phyloP scores from a whole-genome alignment of 257 asterid species.

The Haberlea rhodopensis region DNA sequence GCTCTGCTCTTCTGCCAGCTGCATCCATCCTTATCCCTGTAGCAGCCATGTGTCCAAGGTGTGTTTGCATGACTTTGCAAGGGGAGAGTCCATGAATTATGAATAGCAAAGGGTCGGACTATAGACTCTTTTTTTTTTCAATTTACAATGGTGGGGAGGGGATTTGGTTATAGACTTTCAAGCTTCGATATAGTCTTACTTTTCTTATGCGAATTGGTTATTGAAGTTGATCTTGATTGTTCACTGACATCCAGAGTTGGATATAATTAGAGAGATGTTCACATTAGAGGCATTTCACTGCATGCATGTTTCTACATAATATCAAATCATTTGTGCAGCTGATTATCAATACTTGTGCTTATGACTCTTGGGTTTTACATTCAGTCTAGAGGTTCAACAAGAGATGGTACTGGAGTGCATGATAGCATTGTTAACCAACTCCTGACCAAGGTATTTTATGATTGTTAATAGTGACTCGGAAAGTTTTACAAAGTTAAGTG shows the following conservation, averaged over 20 bases:
- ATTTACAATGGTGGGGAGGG: neutral
- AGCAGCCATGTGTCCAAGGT: too few relatives aligned
- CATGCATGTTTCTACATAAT: too few relatives aligned
- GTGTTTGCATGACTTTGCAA: neutral
- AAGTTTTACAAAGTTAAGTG: slow-evolving; percentile 13
- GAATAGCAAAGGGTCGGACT: neutral
- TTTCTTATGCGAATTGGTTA: neutral
- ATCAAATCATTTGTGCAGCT: too few relatives aligned
- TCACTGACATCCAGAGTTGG: too few relatives aligned
- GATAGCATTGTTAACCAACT: slow-evolving; percentile 98
- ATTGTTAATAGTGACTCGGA: too few relatives aligned
- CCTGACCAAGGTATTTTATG: too few relatives aligned
- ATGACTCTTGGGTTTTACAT: slow-evolving; percentile 28
- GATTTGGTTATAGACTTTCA: neutral
- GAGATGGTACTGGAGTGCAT: slow-evolving; percentile 99
- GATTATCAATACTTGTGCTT: slow-evolving; percentile 5
- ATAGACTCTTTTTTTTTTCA: too few relatives aligned
- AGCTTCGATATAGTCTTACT: neutral
- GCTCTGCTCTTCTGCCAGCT: too few relatives aligned
- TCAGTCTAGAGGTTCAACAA: slow-evolving; percentile 98
- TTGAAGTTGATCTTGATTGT: too few relatives aligned
- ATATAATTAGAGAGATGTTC: too few relatives aligned
- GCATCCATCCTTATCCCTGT: too few relatives aligned
- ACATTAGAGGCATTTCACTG: too few relatives aligned
- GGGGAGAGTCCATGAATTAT: neutral